These are phyloP conservation scores for Lachancea sp. DNA, from an alignment of 805 yeast species.

Conservation along the genomic window DNA sequence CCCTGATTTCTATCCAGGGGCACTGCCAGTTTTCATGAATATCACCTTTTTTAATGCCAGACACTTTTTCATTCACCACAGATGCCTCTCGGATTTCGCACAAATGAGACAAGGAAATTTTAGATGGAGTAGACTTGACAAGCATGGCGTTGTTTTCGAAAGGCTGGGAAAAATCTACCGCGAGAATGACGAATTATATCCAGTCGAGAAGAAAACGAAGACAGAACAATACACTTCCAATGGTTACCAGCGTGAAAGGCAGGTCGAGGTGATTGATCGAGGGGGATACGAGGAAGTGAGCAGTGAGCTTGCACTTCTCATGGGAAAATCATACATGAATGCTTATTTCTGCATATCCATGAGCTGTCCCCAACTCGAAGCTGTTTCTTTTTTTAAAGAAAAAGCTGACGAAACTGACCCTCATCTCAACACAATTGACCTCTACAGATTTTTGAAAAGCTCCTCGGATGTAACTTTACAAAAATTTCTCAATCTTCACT, in stretches of 20 bases:
- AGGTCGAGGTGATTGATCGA: no score
- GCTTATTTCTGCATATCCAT: constrained; percentile 14
- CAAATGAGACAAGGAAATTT: not conserved
- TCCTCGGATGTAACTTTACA: constrained; percentile 1
- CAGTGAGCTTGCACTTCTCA: constrained; percentile 20
- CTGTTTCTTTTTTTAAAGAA: not conserved
- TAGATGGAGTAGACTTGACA: not conserved
- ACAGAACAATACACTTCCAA: no score
- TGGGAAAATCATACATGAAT: not conserved
- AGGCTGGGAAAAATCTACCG: not conserved
- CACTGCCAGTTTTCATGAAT: not conserved
- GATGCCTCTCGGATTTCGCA: not conserved
- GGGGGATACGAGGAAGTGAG: constrained; percentile 4
- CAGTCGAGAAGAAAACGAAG: no score
- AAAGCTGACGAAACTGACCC: not conserved
- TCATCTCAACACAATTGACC: constrained; percentile 6
- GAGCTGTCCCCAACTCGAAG: constrained; percentile 11
- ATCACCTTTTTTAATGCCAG: constrained; percentile 10
- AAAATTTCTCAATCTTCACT: constrained; percentile 19
- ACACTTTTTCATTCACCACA: constrained; percentile 5
- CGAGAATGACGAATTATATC: no score
- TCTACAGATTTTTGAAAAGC: not conserved
- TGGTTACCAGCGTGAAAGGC: no score
- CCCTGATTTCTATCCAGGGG: not conserved
- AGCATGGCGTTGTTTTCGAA: constrained; percentile 10